These are phyloP conservation scores for Schizophyllum amplum DNA, from an alignment of 1,284 basidiomycete species.

Conservation along the genomic window DNA sequence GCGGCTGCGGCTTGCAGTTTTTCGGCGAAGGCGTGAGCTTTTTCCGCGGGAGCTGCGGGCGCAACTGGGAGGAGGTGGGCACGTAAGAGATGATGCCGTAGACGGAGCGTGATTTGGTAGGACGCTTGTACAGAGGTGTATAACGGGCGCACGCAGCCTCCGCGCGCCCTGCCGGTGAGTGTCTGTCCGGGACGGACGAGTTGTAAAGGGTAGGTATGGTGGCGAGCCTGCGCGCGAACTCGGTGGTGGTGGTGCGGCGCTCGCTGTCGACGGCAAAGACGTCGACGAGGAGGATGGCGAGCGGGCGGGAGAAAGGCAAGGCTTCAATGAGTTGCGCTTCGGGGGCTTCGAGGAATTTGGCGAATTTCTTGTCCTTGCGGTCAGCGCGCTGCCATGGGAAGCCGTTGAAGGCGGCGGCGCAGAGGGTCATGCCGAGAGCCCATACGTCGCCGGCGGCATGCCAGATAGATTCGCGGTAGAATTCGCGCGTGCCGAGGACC, in stretches of 20 bases:
- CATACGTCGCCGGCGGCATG: conserved; percentile 55
- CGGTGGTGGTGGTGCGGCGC: neutral
- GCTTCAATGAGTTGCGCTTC: conserved; percentile 33
- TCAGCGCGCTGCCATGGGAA: conserved; percentile 68
- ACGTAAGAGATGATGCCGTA: too few species aligned
- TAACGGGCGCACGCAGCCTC: neutral
- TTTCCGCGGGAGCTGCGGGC: too few species aligned
- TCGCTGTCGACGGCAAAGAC: neutral
- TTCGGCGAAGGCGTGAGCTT: too few species aligned
- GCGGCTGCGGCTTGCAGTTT: too few species aligned
- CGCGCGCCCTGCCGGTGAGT: neutral
- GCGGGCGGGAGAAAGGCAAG: conserved; percentile 6
- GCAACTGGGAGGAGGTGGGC: too few species aligned
- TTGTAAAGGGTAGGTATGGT: neutral
- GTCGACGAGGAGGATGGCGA: neutral
- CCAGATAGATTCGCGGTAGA: neutral
- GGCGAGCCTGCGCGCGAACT: neutral
- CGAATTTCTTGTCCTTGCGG: conserved; percentile 50
- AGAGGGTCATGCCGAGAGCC: conserved; percentile 64
- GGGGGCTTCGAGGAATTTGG: conserved; percentile 44
- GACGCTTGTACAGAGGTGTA: neutral
- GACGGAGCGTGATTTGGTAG: neutral
- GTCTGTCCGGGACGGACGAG: neutral
- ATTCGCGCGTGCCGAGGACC: conserved; percentile 1
- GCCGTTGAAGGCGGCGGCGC: conserved; percentile 65